Conservation (phyloP, 805 yeast species). For the Ascoidea asiatica region DNA sequence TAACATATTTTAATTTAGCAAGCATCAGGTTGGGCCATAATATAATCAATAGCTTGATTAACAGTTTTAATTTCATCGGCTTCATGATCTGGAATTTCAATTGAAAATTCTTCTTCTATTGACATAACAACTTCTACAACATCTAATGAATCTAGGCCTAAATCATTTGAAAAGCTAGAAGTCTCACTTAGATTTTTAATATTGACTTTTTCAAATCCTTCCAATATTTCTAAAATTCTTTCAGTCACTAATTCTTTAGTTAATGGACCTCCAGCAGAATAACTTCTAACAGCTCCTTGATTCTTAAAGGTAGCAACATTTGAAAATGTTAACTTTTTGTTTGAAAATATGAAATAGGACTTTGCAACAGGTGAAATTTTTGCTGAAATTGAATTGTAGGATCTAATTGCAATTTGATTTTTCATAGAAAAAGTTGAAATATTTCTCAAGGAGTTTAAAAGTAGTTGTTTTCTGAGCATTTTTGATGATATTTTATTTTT, state of each 20-base stretch:
- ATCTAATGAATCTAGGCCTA: slow-evolving; percentile 61
- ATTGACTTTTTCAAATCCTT: slow-evolving; percentile 44
- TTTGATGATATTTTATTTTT: too few relatives aligned
- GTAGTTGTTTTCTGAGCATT: too few relatives aligned
- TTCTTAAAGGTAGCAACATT: too few relatives aligned
- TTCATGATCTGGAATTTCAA: slow-evolving; percentile 65
- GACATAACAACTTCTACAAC: slow-evolving; percentile 64
- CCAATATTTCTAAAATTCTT: slow-evolving; percentile 49
- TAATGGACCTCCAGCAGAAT: slow-evolving; percentile 47
- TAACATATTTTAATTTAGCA: slow-evolving; percentile 6
- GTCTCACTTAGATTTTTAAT: slow-evolving; percentile 12
- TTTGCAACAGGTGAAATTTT: too few relatives aligned
- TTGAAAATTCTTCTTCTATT: slow-evolving; percentile 52
- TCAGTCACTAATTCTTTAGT: slow-evolving; percentile 50
- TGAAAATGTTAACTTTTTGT: too few relatives aligned
- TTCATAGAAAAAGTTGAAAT: too few relatives aligned
- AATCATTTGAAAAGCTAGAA: slow-evolving; percentile 47
- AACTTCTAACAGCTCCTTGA: slow-evolving; percentile 17
- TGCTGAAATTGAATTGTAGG: too few relatives aligned
- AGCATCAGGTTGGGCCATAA: slow-evolving; percentile 43
- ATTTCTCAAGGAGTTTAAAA: too few relatives aligned
- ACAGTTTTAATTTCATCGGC: slow-evolving; percentile 82
- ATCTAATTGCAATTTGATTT: too few relatives aligned
- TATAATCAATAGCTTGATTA: slow-evolving; percentile 74
- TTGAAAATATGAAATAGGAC: too few relatives aligned